Conservation (phyloP, 192 early-diverging fungal species). For the Dispira parvispora region DNA sequence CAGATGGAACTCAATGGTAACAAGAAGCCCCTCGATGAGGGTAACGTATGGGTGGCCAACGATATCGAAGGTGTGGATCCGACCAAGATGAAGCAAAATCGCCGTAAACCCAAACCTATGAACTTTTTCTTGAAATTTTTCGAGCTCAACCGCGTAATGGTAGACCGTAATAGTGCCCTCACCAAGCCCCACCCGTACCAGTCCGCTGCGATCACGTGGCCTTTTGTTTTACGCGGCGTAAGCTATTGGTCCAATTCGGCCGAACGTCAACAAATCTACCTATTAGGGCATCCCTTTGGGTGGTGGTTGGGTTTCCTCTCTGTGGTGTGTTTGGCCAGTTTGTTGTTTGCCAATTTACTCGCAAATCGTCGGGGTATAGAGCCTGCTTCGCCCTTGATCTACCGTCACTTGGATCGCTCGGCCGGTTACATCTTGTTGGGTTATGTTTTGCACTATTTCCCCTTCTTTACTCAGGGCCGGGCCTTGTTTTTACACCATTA, state of each 20-base stretch:
- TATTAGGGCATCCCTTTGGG: conserved; percentile 73
- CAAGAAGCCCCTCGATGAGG: conserved; percentile 62
- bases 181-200: conserved; percentile 90
- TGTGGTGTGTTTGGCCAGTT: conserved; percentile 14
- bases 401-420: conserved; percentile 24
- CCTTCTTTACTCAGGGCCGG: conserved; percentile 60
- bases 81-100: conserved; percentile 14
- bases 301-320: conserved; percentile 54
- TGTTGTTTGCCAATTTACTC: conserved; percentile 52
- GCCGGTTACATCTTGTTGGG: conserved; percentile 42
- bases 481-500: conserved; percentile 74
- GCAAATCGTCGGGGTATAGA: conserved; percentile 57
- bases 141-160: conserved; percentile 80
- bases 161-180: conserved; percentile 76
- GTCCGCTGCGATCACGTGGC: conserved; percentile 69
- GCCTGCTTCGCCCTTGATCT: conserved; percentile 21
- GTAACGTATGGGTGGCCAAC: conserved; percentile 65
- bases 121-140: conserved; percentile 67
- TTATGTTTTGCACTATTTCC: conserved; percentile 56
- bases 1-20: conserved; percentile 94
- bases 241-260: conserved; percentile 83
- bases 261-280: conserved; percentile 67
- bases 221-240: conserved; percentile 69
- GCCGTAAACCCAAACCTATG: conserved; percentile 7
- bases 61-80: conserved; percentile 55